Conservation (phyloP, 345 rosid species). For the Salix dunnii region DNA sequence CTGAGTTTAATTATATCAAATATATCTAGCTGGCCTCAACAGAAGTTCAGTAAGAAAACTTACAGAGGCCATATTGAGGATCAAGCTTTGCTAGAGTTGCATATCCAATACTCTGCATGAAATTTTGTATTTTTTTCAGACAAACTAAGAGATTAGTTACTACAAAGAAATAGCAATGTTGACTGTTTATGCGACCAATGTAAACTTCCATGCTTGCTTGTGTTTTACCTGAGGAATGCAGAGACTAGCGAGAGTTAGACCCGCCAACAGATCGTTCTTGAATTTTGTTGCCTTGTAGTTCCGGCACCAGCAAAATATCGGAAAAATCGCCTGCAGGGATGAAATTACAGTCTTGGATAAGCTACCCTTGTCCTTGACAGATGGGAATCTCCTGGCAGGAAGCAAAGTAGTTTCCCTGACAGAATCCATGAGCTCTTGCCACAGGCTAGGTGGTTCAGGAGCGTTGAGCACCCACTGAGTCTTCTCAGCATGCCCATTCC, state of each 20-base stretch:
- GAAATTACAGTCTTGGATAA: constrained; percentile 27
- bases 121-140: background rate
- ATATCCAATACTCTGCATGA: constrained; percentile 77
- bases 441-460: constrained; percentile 64
- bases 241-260: constrained; percentile 92
- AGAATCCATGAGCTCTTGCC: constrained; percentile 44
- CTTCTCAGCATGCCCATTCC: constrained; percentile 28
- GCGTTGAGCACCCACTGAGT: constrained; percentile 64
- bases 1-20: background rate
- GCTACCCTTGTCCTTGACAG: constrained; percentile 34
- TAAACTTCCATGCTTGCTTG: background rate
- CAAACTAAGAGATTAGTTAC: background rate
- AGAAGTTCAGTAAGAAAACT: constrained; percentile 23
- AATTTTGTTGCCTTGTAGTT: constrained; percentile 50
- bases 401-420: constrained; percentile 34
- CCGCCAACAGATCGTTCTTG: constrained; percentile 78
- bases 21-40: background rate
- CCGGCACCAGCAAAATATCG: constrained; percentile 64
- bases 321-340: constrained; percentile 46
- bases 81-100: constrained; percentile 91
- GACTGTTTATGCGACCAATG: background rate
- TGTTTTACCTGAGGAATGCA: constrained; percentile 86
- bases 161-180: background rate
- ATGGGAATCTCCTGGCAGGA: constrained; percentile 28
- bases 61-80: constrained; percentile 92